Conservation (phyloP, 371 early-diverging fungal species). For the Mortierella sp. region DNA sequence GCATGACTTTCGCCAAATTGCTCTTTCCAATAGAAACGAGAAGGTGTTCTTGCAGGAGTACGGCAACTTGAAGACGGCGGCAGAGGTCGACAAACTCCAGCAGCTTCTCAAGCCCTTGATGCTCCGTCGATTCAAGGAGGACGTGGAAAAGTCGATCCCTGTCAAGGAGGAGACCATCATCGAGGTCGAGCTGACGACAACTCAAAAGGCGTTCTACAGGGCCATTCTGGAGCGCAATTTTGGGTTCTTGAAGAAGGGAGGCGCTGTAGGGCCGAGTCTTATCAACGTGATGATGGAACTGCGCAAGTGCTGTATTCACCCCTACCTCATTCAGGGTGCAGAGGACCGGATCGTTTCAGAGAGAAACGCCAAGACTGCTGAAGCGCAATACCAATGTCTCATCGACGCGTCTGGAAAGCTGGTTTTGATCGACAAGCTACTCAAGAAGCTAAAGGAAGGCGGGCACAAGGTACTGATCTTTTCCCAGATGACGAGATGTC, state of each 20-base stretch:
- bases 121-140: slow-evolving; percentile 86
- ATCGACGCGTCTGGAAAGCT: slow-evolving; percentile 93
- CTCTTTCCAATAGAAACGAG: slow-evolving; percentile 62
- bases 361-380: slow-evolving; percentile 65
- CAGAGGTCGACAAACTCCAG: slow-evolving; percentile 85
- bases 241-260: slow-evolving; percentile 78
- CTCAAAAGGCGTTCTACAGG: slow-evolving; percentile 90
- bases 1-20: background rate
- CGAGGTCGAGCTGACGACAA: slow-evolving; percentile 86
- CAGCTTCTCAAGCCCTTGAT: slow-evolving; percentile 80
- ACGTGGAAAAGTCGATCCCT: slow-evolving; percentile 89
- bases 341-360: slow-evolving; percentile 86
- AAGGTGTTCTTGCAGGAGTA: slow-evolving; percentile 82
- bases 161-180: slow-evolving; percentile 94
- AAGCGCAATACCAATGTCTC: slow-evolving; percentile 82
- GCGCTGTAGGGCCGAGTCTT: slow-evolving; percentile 55
- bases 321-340: slow-evolving; percentile 88
- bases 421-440: slow-evolving; percentile 88
- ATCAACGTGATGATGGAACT: slow-evolving; percentile 80
- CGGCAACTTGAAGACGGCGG: slow-evolving; percentile 79
- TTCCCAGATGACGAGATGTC: slow-evolving; percentile 90
- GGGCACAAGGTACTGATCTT: slow-evolving; percentile 97
- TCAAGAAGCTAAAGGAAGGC: slow-evolving; percentile 82
- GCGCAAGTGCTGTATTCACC: slow-evolving; percentile 92
- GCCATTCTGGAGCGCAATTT: slow-evolving; percentile 95